Conservation (phyloP, 345 rosid genomes). For the Eucalyptus cloeziana region DNA sequence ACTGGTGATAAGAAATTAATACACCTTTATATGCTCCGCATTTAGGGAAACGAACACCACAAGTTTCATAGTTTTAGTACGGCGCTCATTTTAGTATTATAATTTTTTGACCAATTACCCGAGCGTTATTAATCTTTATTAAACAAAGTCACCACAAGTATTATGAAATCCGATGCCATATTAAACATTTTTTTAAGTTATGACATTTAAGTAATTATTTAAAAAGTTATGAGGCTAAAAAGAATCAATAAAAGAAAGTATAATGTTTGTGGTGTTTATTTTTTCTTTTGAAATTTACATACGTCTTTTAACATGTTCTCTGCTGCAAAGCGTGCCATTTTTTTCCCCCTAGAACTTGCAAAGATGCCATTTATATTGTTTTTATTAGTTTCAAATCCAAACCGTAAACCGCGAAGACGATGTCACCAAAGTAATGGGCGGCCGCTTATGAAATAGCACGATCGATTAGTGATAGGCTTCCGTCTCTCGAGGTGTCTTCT, state of each 20-base stretch:
- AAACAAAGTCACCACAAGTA: not conserved
- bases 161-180: not conserved
- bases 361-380: not conserved
- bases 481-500: not conserved
- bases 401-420: not conserved
- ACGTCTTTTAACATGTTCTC: not conserved
- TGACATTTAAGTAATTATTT: not conserved
- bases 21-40: not conserved
- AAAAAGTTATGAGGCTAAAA: not conserved
- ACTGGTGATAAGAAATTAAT: not conserved
- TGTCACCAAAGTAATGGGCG: not conserved
- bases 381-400: not conserved
- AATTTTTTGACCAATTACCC: fast-evolving
- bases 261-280: not conserved
- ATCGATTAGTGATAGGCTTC: not conserved
- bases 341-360: not conserved
- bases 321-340: not conserved
- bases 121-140: not conserved
- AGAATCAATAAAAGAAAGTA: too few relatives aligned
- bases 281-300: not conserved
- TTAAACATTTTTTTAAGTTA: not conserved
- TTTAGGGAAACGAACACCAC: not conserved
- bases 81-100: not conserved
- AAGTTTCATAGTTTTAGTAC: not conserved
- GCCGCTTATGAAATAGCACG: not conserved